A percentile compares a stretch with the other conserved stretches of the same genome.
Evolutionary conservation across 2,329 filamentous ascomycete species (phyloP).

Genomic region (Stagonosporopsis cucurbitacearum): DNA sequence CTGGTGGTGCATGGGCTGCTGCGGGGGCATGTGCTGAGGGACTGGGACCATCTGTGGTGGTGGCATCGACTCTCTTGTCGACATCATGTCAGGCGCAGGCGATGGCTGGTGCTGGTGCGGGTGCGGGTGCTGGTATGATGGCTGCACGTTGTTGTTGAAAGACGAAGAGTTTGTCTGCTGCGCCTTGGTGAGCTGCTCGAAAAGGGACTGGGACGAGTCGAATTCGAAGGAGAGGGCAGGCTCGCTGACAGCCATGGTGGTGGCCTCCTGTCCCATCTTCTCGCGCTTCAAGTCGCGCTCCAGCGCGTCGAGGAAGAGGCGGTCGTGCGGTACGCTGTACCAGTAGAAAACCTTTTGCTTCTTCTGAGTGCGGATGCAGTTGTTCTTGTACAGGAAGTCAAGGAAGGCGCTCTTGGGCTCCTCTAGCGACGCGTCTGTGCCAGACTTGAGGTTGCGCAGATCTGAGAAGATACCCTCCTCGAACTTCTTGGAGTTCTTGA

Average conservation of each 20-base stretch:
- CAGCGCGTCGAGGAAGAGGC: conserved; percentile 94
- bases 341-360: conserved; percentile 99
- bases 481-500: conserved; percentile 99
- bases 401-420: conserved; percentile 98
- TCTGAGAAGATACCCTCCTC: conserved; percentile 99
- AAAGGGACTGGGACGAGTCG: conserved; percentile 97
- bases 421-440: conserved; percentile 96
- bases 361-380: conserved; percentile 99
- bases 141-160: conserved; percentile 74
- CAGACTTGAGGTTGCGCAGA: conserved; percentile 95
- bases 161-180: conserved; percentile 98
- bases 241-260: conserved; percentile 94
- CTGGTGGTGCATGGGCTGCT: conserved; percentile 53
- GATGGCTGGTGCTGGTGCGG: not conserved
- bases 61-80: conserved; percentile 93
- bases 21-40: conserved; percentile 32
- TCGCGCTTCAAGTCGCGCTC: conserved; percentile 98
- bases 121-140: conserved; percentile 60
- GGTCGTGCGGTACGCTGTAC: conserved; percentile 98
- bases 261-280: conserved; percentile 99
- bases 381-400: conserved; percentile 99
- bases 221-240: conserved; percentile 98
- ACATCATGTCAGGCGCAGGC: conserved; percentile 77
- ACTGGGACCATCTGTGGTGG: conserved; percentile 80
- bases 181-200: conserved; percentile 98